Evolutionary conservation across 2,329 filamentous ascomycete genomes (phyloP), one percentile per base, ranked within the genome.

Genomic region (Drechslerella stenobrocha): DNA sequence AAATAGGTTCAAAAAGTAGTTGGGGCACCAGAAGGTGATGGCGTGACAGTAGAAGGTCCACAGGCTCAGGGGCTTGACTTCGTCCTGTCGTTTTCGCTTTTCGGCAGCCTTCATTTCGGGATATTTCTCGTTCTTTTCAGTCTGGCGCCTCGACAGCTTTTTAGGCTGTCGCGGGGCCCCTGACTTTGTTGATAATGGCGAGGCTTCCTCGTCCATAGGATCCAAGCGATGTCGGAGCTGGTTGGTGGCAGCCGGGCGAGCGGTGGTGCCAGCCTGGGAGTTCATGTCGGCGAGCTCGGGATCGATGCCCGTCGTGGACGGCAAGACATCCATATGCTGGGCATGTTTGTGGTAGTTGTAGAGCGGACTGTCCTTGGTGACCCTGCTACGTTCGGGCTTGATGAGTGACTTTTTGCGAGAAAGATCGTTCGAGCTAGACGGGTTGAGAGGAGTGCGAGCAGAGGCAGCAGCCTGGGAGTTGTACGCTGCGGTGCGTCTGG

Each of bases 31-130:
- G 74, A 97, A 96, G 0, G 93, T 98, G 71, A 98, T 79, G 70
- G 95, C 84, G 47, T 88, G 87, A 77, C 93, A 98, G 79, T 98
- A 98, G 2, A 95, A 86, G 73, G 90, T 95, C 93, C 93, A 98
- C 34, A 95, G 77, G 74, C 88, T 96, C 0, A 90, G 90, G 1
- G 92, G 89, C 1, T 85, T 83, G 50, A 89, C 81, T 60, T 84
- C 79, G 60, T 87, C 83, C 13, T 67, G 50, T 44, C 55, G 24
- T 44, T 70, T 74, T 51, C 64, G 52, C 45, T 69, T 73, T 79
- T 79, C 73, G 76, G 76, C 45, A 77, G 78, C 67, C 75, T 78
- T 9, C 80, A 78, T 52, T 75, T 73, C 59, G 72, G 56, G 64
- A 18, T 69, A 69, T 40, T 69, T 67, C 20, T 67, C 63, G 30